Base-by-base conservation (phyloP, 805 yeast genomes). In the Kodamaea nitidulidarum region DNA sequence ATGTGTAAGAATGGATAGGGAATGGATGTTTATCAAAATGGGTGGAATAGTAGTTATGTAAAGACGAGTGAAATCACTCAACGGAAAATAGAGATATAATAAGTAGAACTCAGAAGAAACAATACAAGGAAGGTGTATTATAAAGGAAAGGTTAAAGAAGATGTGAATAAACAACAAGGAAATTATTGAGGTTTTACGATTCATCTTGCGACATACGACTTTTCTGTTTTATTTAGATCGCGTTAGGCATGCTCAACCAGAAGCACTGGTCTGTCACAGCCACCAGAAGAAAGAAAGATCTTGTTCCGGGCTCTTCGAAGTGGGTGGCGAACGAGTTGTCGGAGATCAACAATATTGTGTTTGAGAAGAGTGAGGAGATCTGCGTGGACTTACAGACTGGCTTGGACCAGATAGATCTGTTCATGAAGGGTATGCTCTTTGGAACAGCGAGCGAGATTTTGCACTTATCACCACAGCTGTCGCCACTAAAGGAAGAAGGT, bases 231-330 rank as follows among this genome's bases (percentile, higher is more conserved):
- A n/a, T 25, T 25, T 25, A n/a, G 4, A 25, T 6, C 15, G 16
- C 31, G 31, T 3, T 7, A 10, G 10, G 5, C n/a, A 38, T 38
- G 40, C 35, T 38, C 26, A 31, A 37, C 35, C 28, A 29, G 30
- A 38, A 25, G 25, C 37, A 33, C 25, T 38, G 41, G 41, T 32
- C 41, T 11, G 34, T 33, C 33, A 16, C 33, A 21, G 41, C 41
- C 20, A 38, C 41, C 34, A 32, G 32, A 36, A 38, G 32, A 33
- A 38, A 38, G 37, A 43, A 49, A 27, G 58, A 54, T 22, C 45
- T 55, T n/a, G 61, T 71, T 4, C 78, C 78, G 1, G 83, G 81
- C 5, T 59, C 80, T 2, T 70, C 77, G 9, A 70, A 61, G 44
- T 76, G 79, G 78, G 61, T 75, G 35, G 61, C 73, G 24, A 56